These are phyloP conservation scores for Cardiospermum halicacabum DNA, from an alignment of 345 rosid genomes.

Conservation along the genomic window DNA sequence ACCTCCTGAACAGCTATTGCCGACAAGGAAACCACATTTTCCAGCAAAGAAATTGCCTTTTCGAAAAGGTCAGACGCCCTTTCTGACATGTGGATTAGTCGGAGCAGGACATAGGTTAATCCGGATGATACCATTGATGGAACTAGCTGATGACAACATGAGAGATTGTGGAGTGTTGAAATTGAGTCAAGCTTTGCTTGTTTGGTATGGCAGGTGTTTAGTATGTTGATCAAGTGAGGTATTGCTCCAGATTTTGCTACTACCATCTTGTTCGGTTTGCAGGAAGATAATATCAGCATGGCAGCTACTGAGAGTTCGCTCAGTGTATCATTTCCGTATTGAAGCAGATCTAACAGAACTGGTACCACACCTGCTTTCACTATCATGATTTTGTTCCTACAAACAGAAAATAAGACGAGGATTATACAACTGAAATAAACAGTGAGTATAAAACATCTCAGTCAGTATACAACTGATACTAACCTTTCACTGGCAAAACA, in stretches of 20 bases:
- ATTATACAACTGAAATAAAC: no score
- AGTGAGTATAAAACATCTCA: no score
- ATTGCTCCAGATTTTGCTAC: constrained; percentile 59
- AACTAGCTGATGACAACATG: constrained; percentile 50
- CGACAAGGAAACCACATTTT: constrained; percentile 33
- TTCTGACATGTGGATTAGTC: constrained; percentile 30
- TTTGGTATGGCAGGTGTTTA: constrained; percentile 20
- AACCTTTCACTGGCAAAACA: constrained; percentile 92
- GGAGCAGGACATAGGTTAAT: constrained; percentile 44
- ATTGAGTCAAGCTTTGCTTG: constrained; percentile 58
- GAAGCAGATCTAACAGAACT: constrained; percentile 51
- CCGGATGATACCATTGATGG: constrained; percentile 52
- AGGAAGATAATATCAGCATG: constrained; percentile 66
- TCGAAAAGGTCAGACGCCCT: constrained; percentile 47
- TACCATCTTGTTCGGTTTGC: constrained; percentile 50
- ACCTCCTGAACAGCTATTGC: constrained; percentile 31
- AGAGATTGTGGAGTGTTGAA: constrained; percentile 73
- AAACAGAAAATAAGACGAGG: no score
- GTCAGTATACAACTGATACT: not conserved
- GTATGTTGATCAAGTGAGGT: constrained; percentile 36
- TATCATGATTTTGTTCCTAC: constrained; percentile 70
- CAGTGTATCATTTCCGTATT: constrained; percentile 32
- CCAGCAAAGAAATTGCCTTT: constrained; percentile 64
- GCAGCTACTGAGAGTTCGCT: constrained; percentile 54
- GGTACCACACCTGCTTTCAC: constrained; percentile 62